These are phyloP conservation scores for Ganoderma leucocontextum DNA, from an alignment of 1,284 basidiomycete species.

Conservation along the genomic window DNA sequence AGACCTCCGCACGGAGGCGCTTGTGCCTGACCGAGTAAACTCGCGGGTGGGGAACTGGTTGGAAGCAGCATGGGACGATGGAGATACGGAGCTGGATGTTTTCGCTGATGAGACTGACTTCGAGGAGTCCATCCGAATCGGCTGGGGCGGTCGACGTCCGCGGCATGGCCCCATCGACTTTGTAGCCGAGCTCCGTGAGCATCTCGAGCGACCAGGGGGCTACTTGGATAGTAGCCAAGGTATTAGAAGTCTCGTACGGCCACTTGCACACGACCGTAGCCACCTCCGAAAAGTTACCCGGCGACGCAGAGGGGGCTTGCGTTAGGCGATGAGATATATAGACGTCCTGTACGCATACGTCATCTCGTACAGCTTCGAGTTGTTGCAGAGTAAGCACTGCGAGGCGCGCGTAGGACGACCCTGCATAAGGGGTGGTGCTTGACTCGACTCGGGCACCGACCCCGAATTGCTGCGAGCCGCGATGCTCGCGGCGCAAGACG, in stretches of 20 bases:
- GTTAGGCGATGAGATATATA: background rate
- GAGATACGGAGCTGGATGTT: background rate
- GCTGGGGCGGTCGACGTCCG: background rate
- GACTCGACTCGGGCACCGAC: background rate
- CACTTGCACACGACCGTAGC: background rate
- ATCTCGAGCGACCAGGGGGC: slow-evolving; percentile 6
- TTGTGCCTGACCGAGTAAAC: background rate
- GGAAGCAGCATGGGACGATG: slow-evolving; percentile 3
- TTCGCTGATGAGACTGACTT: background rate
- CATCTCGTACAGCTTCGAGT: background rate
- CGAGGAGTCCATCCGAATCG: background rate
- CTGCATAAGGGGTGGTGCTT: too few species aligned
- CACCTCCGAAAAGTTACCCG: background rate
- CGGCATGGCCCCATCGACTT: background rate
- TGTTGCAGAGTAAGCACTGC: background rate
- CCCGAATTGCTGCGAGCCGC: background rate
- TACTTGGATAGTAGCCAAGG: background rate
- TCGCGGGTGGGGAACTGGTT: background rate
- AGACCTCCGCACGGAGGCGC: background rate
- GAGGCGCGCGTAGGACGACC: background rate
- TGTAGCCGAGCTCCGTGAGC: slow-evolving; percentile 5
- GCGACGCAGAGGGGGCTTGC: background rate
- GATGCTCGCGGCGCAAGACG: background rate
- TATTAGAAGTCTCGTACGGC: background rate
- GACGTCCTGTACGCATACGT: background rate